Percentiles rank a stretch among this genome's conserved stretches.
phyloP scores from a whole-genome alignment of 2,329 filamentous ascomycete species.

The Ceratocystiopsis minuta region DNA sequence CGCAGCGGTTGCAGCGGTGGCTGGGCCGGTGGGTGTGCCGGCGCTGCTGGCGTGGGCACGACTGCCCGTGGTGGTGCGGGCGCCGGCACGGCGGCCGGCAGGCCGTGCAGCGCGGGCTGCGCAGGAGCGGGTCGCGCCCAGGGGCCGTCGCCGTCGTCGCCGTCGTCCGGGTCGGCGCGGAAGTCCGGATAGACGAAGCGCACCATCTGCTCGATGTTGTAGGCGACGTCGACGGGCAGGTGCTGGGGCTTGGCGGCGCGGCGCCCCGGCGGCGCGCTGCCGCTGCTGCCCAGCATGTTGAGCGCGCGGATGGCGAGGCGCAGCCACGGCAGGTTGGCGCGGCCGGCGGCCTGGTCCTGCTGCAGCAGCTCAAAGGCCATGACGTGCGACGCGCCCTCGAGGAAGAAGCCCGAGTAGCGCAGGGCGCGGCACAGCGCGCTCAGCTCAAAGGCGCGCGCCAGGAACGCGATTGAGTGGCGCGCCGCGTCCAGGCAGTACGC shows the following conservation, averaged over 20 bases:
- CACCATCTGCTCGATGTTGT: slow-evolving; percentile 7
- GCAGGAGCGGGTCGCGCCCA: too few species aligned
- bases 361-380: slow-evolving; percentile 7
- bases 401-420: slow-evolving; percentile 8
- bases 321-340: slow-evolving; percentile 6
- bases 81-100: too few species aligned
- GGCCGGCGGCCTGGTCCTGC: slow-evolving; percentile 2
- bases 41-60: too few species aligned
- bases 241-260: not conserved
- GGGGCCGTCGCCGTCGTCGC: not conserved
- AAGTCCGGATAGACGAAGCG: slow-evolving; percentile 9
- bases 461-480: slow-evolving; percentile 6
- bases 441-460: slow-evolving; percentile 3
- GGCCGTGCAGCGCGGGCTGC: too few species aligned
- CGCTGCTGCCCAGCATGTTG: slow-evolving; percentile 3
- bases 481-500: slow-evolving; percentile 8
- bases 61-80: not conserved
- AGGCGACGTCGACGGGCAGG: slow-evolving; percentile 2
- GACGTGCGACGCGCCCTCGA: slow-evolving; percentile 8
- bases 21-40: too few species aligned
- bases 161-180: not conserved
- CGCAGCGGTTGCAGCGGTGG: too few species aligned
- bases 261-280: too few species aligned
- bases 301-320: slow-evolving; percentile 6
- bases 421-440: slow-evolving; percentile 7